Evolutionary conservation across 768 basidiomycete genomes (phyloP).

Genomic region (Russula sp.): DNA sequence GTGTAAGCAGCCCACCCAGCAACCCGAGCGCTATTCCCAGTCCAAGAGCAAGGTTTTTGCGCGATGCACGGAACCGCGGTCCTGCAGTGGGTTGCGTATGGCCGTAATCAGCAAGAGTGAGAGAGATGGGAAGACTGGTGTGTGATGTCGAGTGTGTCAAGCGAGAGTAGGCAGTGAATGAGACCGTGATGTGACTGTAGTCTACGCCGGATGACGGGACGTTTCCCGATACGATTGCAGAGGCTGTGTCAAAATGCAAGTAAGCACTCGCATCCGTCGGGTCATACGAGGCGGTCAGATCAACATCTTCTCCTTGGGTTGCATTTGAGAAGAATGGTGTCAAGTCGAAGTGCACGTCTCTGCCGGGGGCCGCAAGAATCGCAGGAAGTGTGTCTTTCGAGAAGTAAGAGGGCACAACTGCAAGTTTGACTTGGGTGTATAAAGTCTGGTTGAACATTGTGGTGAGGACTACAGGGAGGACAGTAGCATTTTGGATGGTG

Average conservation of each 20-base stretch:
- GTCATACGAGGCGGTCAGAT: constrained; percentile 49
- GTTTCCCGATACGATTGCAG: constrained; percentile 47
- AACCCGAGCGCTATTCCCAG: constrained; percentile 57
- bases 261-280: constrained; percentile 45
- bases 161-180: constrained; percentile 63
- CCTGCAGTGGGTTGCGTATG: constrained; percentile 33
- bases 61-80: constrained; percentile 40
- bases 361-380: constrained; percentile 47
- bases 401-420: constrained; percentile 71
- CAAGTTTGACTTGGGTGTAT: constrained; percentile 56
- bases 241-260: constrained; percentile 46
- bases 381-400: constrained; percentile 49
- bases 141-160: constrained; percentile 69
- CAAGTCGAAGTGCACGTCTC: constrained; percentile 49
- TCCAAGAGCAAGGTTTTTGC: constrained; percentile 48
- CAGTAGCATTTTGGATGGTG: constrained; percentile 30
- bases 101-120: constrained; percentile 36
- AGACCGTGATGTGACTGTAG: constrained; percentile 41
- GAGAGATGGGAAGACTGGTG: constrained; percentile 46
- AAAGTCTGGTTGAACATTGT: constrained; percentile 65
- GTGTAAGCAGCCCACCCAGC: constrained; percentile 50
- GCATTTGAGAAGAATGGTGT: constrained; percentile 48
- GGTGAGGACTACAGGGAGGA: constrained; percentile 55
- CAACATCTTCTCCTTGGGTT: constrained; percentile 42
- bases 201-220: constrained; percentile 33